Percentiles rank a stretch among this genome's conserved stretches.
phyloP scores from a whole-genome alignment of 129 eudicot species.

The Artemisia tridentata region DNA sequence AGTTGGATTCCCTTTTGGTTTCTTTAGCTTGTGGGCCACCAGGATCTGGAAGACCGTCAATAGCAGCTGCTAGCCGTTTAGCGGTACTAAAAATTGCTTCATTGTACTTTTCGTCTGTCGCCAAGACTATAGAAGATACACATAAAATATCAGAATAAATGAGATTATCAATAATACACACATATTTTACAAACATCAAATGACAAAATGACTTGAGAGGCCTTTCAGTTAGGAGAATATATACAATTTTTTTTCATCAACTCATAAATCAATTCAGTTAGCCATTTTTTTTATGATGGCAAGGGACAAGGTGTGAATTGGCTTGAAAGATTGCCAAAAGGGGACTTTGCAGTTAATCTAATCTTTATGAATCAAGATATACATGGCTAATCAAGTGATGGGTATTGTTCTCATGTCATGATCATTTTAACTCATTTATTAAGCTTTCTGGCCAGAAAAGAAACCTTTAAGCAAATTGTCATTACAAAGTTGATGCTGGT shows the following conservation, averaged over 20 bases:
- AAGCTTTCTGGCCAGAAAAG: background rate
- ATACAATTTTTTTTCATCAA: background rate
- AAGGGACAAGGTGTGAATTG: background rate
- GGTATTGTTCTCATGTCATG: background rate
- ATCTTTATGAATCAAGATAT: too few species aligned
- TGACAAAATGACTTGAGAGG: background rate
- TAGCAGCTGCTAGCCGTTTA: conserved; percentile 77
- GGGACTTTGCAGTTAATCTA: background rate
- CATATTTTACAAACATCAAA: background rate
- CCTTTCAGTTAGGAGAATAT: background rate
- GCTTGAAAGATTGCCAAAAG: background rate
- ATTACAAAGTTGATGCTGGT: too few species aligned
- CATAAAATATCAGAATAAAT: background rate
- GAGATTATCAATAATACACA: too few species aligned
- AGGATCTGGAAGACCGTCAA: conserved; percentile 97
- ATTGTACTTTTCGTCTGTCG: conserved; percentile 96
- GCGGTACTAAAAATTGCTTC: conserved; percentile 83
- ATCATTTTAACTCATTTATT: background rate
- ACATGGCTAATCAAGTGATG: too few species aligned
- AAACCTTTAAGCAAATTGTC: background rate
- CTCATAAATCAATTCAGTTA: background rate
- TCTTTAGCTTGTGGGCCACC: conserved; percentile 90
- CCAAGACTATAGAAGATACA: conserved; percentile 57
- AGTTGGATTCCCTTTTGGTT: conserved; percentile 93
- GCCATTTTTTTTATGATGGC: background rate